Base-by-base conservation (phyloP, 1,284 basidiomycete species). In the Vanrija pseudolonga region DNA sequence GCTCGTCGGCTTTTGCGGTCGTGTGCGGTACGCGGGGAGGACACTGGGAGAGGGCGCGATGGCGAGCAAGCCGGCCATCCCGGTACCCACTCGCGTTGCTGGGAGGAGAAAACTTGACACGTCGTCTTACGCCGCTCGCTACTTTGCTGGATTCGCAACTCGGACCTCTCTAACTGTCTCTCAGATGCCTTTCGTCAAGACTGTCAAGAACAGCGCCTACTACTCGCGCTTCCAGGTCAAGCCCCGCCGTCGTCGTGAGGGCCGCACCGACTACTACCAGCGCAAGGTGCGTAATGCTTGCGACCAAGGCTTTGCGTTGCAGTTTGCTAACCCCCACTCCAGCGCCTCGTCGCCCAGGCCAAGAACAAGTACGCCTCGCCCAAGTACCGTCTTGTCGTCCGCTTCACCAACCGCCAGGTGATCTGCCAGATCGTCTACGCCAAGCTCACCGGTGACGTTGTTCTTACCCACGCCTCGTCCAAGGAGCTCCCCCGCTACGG, bases 291-390 rank as follows among this genome's bases (percentile, higher is more conserved):
- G 17, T 40, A 11, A 26, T 26, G 6, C 17, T 18, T 19, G 38
- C 38, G 17, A 6, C n/a, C n/a, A 2, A 19, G 0, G n/a, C 1
- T 5, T 18, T 4, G 6, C 38, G 1, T 5, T 2, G 19, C 7
- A 1, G 6, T 1, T 3, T 40, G 6, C 38, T 22, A 23, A 20
- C 40, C 41, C 28, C 28, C 32, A 12, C 90, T 95, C 69, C 95
- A 96, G 82, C 87, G 92, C 69, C 84, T 98, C 55, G 85, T 97
- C 64, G 86, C 89, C 56, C 96, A 99, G 84, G 93, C 95, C 64
- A 99, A 98, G 85, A 98, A 98, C 88, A 98, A 98, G 84, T 98
- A 98, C 82, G 95, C 96, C 72, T 90, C 92, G 38, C 94, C 93
- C 62, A 98, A 98, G 82, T 98, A 97, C 83, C 90, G 95, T 60